Evolutionary conservation across 257 asterid species (phyloP), one percentile per base, ranked within the genome.

Genomic region (Primulina eburnea): DNA sequence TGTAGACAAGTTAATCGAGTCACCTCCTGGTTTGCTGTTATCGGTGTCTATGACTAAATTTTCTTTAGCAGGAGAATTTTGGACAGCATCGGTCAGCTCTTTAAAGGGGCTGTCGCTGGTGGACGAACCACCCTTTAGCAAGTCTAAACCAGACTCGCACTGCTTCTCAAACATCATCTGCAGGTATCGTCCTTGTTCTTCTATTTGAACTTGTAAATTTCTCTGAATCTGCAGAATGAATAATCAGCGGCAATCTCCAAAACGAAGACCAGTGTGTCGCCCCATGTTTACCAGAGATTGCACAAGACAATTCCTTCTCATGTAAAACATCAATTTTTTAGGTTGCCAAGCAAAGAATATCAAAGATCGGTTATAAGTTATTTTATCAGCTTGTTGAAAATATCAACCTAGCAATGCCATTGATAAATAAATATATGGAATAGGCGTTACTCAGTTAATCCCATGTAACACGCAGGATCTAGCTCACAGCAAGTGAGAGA

Each of bases 151-250:
- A 7, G 92, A 79, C 79, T 87, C 85, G 80, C 88, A 83, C 83
- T 92, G 98, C 85, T 84, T 82, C 84, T 92, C 96, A 79, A 92
- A 86, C 96, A 92, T 89, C 96, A 83, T 77, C 78, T 92, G 96
- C 53, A 92, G 94, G 72, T 77, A 72, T 65, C 79, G 78, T 56
- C 96, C 98, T 75, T 89, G 98, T 76, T 92, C 96, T 83, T 92
- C 96, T 76, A 92, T 92, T 37, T 95, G 82, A 67, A 89, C 89
- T 87, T 92, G 98, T 70, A 92, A 68, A 81, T 88, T 92, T 78
- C 98, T 88, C 76, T 92, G 98, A 76, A 89, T 92, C 98, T 89
- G 89, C 76, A 78, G 69, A 75, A 40, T 21, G 32, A 56, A 32
- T 16, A 50, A 72, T 8, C 28, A 40, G 17, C 29, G 47, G 58